phyloP scores from a whole-genome alignment of 1,139 yeast species.

The Blastobotrys ciferrii region DNA sequence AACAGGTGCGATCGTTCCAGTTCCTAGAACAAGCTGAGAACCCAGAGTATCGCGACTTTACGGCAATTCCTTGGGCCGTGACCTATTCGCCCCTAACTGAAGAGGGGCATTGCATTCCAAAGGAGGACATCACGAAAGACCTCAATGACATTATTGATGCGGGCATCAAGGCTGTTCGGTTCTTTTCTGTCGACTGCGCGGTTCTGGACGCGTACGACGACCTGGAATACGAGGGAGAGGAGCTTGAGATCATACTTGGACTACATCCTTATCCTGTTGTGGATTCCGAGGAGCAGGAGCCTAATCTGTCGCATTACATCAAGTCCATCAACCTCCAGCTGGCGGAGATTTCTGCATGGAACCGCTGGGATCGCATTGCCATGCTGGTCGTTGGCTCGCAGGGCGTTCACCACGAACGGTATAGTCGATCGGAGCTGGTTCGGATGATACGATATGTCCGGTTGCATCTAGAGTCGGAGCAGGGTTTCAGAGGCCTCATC shows the following conservation, averaged over 20 bases:
- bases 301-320: slow-evolving; percentile 11
- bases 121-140: slow-evolving; percentile 58
- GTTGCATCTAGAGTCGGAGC: slow-evolving; percentile 12
- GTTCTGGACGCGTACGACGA: slow-evolving; percentile 24
- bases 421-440: slow-evolving; percentile 29
- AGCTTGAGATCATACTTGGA: slow-evolving; percentile 28
- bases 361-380: slow-evolving; percentile 25
- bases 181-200: slow-evolving; percentile 30
- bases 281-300: slow-evolving; percentile 10
- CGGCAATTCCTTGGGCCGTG: slow-evolving; percentile 56
- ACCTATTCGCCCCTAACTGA: slow-evolving; percentile 79
- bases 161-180: slow-evolving; percentile 27
- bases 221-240: slow-evolving; percentile 13
- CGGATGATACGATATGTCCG: slow-evolving; percentile 28
- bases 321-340: slow-evolving; percentile 26
- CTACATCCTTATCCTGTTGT: slow-evolving; percentile 27
- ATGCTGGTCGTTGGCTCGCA: slow-evolving; percentile 32
- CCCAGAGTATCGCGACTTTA: slow-evolving; percentile 3
- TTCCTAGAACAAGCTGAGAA: not conserved
- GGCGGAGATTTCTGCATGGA: slow-evolving; percentile 25
- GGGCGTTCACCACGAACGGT: slow-evolving; percentile 29
- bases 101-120: slow-evolving; percentile 70
- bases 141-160: slow-evolving; percentile 48
- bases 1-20: slow-evolving; percentile 1
- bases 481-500: slow-evolving; percentile 22